Conservation (phyloP, 2,329 filamentous ascomycete species). For the Trichoderma citrinoviride region DNA sequence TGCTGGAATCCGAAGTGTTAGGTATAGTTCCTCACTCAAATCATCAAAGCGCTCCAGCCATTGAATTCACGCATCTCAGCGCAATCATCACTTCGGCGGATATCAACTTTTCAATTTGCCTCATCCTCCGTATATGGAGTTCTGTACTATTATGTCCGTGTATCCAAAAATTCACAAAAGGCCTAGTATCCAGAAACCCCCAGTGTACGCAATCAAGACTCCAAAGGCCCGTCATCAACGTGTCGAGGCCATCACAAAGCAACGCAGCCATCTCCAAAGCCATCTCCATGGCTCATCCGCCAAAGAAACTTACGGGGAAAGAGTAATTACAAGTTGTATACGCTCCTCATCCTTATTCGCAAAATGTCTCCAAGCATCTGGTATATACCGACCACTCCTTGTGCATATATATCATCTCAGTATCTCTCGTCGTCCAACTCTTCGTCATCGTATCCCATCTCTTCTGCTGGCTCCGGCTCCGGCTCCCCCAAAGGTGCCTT, state of each 20-base stretch:
- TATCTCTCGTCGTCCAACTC: conserved; percentile 25
- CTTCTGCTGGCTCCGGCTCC: conserved; percentile 26
- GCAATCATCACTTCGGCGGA: background rate
- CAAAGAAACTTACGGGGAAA: background rate
- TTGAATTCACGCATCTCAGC: too few relatives aligned
- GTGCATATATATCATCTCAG: conserved; percentile 5
- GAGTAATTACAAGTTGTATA: background rate
- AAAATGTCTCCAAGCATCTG: background rate
- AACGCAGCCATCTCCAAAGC: too few relatives aligned
- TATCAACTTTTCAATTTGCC: background rate
- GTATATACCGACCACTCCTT: too few relatives aligned
- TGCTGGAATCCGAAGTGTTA: too few relatives aligned
- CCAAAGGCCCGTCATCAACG: background rate
- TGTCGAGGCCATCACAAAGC: background rate
- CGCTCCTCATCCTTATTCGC: background rate
- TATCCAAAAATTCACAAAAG: background rate
- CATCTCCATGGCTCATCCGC: background rate
- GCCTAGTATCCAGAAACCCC: background rate
- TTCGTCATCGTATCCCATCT: conserved; percentile 29
- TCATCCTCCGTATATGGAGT: background rate
- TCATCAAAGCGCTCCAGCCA: too few relatives aligned
- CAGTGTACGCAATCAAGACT: background rate
- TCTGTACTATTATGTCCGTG: conserved; percentile 3
- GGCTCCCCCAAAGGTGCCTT: conserved; percentile 20
- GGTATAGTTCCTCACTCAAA: too few relatives aligned